Conservation (phyloP, 163 green algal genomes). For the Picocystis sp. region DNA sequence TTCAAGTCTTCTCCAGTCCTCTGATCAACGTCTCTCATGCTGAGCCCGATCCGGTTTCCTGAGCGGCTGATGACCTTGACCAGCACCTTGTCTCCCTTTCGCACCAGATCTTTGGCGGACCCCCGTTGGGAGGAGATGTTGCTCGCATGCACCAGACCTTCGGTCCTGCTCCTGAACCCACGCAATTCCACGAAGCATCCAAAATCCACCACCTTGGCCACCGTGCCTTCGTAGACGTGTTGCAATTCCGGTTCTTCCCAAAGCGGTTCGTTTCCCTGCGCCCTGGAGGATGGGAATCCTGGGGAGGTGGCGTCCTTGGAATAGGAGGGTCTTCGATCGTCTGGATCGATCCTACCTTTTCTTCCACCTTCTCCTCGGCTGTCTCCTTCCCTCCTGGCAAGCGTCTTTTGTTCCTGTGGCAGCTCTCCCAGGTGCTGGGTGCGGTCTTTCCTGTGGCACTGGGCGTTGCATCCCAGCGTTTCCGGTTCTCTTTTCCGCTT, state of each 20-base stretch:
- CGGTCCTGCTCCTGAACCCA: slow-evolving; percentile 30
- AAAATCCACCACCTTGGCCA: slow-evolving; percentile 84
- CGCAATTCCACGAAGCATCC: slow-evolving; percentile 90
- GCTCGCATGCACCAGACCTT: slow-evolving; percentile 83
- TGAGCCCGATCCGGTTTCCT: slow-evolving; percentile 52
- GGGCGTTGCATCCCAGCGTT: not conserved
- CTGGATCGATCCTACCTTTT: not conserved
- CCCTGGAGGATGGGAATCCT: not conserved
- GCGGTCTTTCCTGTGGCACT: slow-evolving; percentile 8
- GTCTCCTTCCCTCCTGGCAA: slow-evolving; percentile 2
- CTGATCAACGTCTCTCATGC: slow-evolving; percentile 91
- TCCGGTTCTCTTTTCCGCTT: slow-evolving; percentile 9
- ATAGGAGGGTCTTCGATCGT: slow-evolving; percentile 5
- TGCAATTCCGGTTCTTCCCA: slow-evolving; percentile 48
- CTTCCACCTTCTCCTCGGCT: no score
- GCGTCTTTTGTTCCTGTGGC: not conserved
- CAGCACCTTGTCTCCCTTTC: slow-evolving; percentile 57
- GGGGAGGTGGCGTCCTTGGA: slow-evolving; percentile 2
- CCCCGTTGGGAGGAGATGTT: slow-evolving; percentile 50
- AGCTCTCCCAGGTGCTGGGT: not conserved
- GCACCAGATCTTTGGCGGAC: slow-evolving; percentile 66
- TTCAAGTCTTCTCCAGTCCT: slow-evolving; percentile 62
- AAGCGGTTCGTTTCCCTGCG: slow-evolving; percentile 17
- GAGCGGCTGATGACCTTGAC: slow-evolving; percentile 72
- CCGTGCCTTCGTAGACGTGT: slow-evolving; percentile 51